Evolutionary conservation across 179 eudicot genomes (phyloP).

Genomic region (Sideroxylon spinosum): DNA sequence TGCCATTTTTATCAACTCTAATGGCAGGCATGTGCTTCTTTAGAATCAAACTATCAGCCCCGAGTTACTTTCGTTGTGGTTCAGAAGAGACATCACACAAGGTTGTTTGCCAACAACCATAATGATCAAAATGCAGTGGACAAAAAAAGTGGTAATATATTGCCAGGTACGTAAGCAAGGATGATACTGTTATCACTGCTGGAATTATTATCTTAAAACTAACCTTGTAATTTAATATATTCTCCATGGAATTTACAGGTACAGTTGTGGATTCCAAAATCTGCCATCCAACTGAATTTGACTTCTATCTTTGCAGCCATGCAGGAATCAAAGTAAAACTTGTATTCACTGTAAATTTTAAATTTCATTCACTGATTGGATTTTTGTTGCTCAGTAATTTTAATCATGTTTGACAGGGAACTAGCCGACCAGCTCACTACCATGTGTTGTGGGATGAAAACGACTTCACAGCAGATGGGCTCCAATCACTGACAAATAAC

Average conservation of each 20-base stretch:
- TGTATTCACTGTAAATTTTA: background rate
- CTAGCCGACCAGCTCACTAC: constrained; percentile 95
- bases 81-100: constrained; percentile 91
- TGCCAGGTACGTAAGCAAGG: constrained; percentile 52
- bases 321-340: constrained; percentile 74
- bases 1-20: background rate
- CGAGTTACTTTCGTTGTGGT: constrained; percentile 87
- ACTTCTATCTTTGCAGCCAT: constrained; percentile 88
- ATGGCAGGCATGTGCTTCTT: constrained; percentile 71
- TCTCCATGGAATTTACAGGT: constrained; percentile 34
- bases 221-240: background rate
- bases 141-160: constrained; percentile 72
- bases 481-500: constrained; percentile 79
- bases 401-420: constrained; percentile 46
- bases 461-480: constrained; percentile 76
- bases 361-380: background rate
- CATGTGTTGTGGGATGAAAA: constrained; percentile 96
- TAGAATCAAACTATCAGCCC: constrained; percentile 83
- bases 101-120: constrained; percentile 79
- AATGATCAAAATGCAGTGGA: constrained; percentile 53
- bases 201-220: background rate
- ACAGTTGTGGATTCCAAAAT: constrained; percentile 92
- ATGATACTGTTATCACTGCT: background rate
- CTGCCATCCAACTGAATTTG: constrained; percentile 93
- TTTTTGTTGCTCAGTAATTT: background rate